Conservation (phyloP, 441 rosid species). For the Oxalis stricta region DNA sequence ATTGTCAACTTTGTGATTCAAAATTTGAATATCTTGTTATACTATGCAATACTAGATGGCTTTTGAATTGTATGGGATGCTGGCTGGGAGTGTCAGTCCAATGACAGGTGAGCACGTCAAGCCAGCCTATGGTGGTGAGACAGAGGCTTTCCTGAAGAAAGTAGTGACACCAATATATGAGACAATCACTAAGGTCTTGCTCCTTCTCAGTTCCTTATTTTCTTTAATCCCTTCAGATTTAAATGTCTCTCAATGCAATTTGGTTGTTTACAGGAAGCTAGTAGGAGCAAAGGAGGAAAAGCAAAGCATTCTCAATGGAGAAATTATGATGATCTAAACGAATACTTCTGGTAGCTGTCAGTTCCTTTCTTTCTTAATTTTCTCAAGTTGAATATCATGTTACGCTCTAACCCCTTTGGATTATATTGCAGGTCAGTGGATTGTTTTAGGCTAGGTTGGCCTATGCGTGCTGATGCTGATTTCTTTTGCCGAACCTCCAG, state of each 20-base stretch:
- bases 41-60: conserved; percentile 22
- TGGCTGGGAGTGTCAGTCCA: conserved; percentile 50
- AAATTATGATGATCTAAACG: conserved; percentile 51
- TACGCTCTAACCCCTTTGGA: not conserved
- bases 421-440: conserved; percentile 29
- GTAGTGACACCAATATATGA: conserved; percentile 45
- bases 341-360: conserved; percentile 50
- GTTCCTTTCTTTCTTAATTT: not conserved
- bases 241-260: not conserved
- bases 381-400: not conserved
- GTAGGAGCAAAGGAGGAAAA: conserved; percentile 33
- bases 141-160: conserved; percentile 44
- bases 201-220: conserved; percentile 2
- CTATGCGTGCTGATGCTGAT: conserved; percentile 46
- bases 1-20: no score
- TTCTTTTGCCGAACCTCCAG: conserved; percentile 28
- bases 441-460: conserved; percentile 57
- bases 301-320: conserved; percentile 57
- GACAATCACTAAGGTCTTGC: conserved; percentile 32
- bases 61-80: conserved; percentile 30
- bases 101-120: conserved; percentile 45
- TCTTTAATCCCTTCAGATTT: not conserved
- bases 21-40: not conserved
- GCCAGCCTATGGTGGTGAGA: conserved; percentile 48
- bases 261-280: conserved; percentile 29